phyloP scores from a whole-genome alignment of 129 eudicot species.

The Centrapalus pauciflorus region DNA sequence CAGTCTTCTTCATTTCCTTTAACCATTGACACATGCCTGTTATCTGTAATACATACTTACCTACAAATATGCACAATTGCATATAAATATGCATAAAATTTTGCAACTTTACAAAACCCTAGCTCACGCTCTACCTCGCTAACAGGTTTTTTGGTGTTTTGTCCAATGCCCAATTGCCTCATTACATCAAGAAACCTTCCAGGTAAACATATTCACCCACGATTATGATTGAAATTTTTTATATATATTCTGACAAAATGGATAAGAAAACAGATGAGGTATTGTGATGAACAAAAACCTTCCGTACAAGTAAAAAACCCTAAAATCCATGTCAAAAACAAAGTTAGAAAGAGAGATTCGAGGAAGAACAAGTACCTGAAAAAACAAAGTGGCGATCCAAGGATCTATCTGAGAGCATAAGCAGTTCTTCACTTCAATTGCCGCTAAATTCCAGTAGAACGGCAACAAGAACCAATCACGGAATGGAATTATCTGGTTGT shows the following conservation, averaged over 20 bases:
- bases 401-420: neutral
- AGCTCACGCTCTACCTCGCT: slow-evolving; percentile 5
- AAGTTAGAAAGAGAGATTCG: neutral
- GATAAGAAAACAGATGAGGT: neutral
- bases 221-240: too few relatives aligned
- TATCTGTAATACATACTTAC: neutral
- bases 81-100: neutral
- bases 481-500: neutral
- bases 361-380: slow-evolving; percentile 15
- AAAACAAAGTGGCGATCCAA: slow-evolving; percentile 2
- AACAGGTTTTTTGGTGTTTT: neutral
- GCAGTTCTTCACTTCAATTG: slow-evolving; percentile 2
- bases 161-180: slow-evolving; percentile 7
- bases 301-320: slow-evolving; percentile 8
- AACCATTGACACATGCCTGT: neutral
- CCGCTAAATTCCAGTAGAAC: neutral
- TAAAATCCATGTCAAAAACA: neutral
- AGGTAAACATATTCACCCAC: neutral
- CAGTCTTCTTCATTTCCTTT: neutral
- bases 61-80: neutral
- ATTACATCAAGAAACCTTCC: neutral
- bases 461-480: neutral
- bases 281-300: neutral
- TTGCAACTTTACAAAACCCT: slow-evolving; percentile 21
- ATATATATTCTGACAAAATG: neutral